These are phyloP conservation scores for Aquilaria malaccensis DNA, from an alignment of 345 rosid genomes.

Conservation along the genomic window DNA sequence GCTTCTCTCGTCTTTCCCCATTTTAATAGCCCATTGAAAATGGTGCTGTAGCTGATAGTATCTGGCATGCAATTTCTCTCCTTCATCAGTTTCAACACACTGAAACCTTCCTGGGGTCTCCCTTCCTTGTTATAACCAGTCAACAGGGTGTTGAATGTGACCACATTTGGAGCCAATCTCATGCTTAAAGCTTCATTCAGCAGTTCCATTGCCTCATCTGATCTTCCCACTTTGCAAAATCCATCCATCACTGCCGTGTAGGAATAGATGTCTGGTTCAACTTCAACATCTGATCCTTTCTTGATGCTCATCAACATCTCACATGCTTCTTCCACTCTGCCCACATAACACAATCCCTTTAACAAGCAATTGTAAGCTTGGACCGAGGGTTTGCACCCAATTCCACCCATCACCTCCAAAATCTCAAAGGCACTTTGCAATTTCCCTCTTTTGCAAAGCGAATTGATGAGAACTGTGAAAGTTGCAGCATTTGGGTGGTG, in stretches of 20 bases:
- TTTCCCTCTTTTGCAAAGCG: conserved; percentile 42
- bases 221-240: conserved; percentile 64
- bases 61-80: conserved; percentile 41
- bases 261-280: conserved; percentile 46
- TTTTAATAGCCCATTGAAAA: conserved; percentile 41
- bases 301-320: conserved; percentile 34
- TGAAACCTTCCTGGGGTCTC: conserved; percentile 37
- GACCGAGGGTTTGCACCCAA: conserved; percentile 29
- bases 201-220: conserved; percentile 57
- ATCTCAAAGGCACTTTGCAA: conserved; percentile 40
- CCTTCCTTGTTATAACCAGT: conserved; percentile 55
- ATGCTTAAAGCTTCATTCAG: conserved; percentile 39
- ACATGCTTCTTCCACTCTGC: conserved; percentile 57
- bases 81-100: conserved; percentile 47
- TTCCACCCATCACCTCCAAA: conserved; percentile 30
- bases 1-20: conserved; percentile 43
- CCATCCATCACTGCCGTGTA: conserved; percentile 64
- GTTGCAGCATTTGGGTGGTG: conserved; percentile 30
- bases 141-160: conserved; percentile 53
- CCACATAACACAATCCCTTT: conserved; percentile 63
- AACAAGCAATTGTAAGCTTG: conserved; percentile 59
- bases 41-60: conserved; percentile 40
- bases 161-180: conserved; percentile 40
- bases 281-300: conserved; percentile 7
- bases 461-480: conserved; percentile 30